Base-by-base conservation (phyloP, 148 eudicot genomes). In the Dianthus caryophyllus region DNA sequence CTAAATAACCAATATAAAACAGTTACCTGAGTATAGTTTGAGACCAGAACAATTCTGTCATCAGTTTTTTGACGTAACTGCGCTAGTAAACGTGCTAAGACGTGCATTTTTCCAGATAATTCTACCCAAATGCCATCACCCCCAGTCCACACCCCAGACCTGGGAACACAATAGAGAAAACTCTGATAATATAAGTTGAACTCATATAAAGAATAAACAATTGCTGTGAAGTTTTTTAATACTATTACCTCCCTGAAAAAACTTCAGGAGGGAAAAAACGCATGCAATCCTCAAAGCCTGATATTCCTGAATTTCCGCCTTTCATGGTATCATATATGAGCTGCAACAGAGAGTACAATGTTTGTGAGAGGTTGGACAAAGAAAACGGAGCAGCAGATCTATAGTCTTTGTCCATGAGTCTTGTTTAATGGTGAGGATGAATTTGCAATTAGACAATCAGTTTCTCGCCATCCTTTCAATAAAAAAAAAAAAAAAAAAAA, bases 61-160 rank as follows among this genome's bases (percentile, higher is more conserved):
- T 95, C 99, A 67, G 99, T 95, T 77, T 73, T 88, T 70, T 85
- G 85, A 41, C 91, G 93, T 41, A 95, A 77, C 56, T 90, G 96
- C 62, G 85, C 81, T 21, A 95, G 85, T 68, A 95, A 82, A 47
- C 96, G 86, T 54, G 99, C 96, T 78, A 95, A 83, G 58, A 95
- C 97, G 62, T 88, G 82, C 99, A 95, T 95, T 81, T 95, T 95
- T 61, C 99, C 99, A 47, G 97, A 95, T 55, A 95, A 77, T 76
- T 95, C 99, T 81, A 95, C 90, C 99, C 99, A 95, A 38, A 77
- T 73, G 26, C 99, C 99, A 79, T 90, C 82, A 51, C 96, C 97
- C 63, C 93, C 97, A 58, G 82, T 82, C 97, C 96, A 90, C 62
- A 87, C 82, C 75, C 99, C 99, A 82, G 97, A 95, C 71, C 99